These are phyloP conservation scores for Stylonectria norvegica DNA, from an alignment of 2,329 filamentous ascomycete genomes.

Conservation along the genomic window DNA sequence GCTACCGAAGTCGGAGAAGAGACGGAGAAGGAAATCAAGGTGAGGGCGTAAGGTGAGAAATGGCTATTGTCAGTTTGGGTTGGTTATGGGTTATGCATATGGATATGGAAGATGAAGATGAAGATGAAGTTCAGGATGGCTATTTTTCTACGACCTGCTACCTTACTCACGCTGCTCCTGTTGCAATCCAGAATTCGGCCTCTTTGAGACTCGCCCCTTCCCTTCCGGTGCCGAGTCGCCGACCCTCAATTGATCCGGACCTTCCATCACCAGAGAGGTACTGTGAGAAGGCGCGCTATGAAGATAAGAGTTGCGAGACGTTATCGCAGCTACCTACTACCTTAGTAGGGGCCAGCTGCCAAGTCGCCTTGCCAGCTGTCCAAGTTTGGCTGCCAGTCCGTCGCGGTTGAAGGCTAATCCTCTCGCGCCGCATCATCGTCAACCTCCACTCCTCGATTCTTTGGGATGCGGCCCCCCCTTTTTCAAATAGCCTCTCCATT, in stretches of 20 bases:
- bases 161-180: conserved; percentile 6
- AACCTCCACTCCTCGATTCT: conserved; percentile 7
- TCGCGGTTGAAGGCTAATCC: no score
- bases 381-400: no score
- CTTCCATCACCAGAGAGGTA: conserved; percentile 6
- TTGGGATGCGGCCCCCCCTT: conserved; percentile 9
- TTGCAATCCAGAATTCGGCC: conserved; percentile 21
- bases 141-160: background rate
- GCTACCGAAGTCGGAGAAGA: background rate
- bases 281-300: background rate
- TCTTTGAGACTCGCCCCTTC: conserved; percentile 12
- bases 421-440: conserved; percentile 6
- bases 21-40: no score
- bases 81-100: no score
- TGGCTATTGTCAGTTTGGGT: no score
- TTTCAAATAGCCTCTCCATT: conserved; percentile 3
- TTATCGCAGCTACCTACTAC: no score
- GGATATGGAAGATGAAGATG: no score
- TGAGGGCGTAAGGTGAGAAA: no score
- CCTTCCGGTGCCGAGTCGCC: conserved; percentile 5
- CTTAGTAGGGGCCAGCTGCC: no score
- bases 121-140: no score
- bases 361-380: no score
- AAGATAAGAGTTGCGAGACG: conserved; percentile 9
- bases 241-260: conserved; percentile 21